Evolutionary conservation across 257 asterid species (phyloP), one percentile per base, ranked within the genome.

Genomic region (Jasminum sambac): DNA sequence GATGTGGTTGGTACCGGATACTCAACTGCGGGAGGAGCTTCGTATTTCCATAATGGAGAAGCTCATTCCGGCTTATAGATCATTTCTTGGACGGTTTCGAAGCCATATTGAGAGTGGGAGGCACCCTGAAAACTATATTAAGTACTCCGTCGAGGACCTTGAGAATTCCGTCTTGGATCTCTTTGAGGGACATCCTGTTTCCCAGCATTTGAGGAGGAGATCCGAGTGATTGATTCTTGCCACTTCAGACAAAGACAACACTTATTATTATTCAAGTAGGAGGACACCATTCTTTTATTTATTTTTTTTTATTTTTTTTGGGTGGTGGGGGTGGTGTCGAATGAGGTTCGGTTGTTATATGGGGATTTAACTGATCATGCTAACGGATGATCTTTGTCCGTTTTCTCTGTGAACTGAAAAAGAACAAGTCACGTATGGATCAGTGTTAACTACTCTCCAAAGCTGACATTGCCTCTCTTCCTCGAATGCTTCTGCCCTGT

Each of bases 11-110:
- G 76, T 86, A 61, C 89, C 88, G 2, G 87, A 86, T 70, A 48
- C 70, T 68, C 88, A 83, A 76, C 87, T 86, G 39, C 78, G 85
- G 16, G 81, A 69, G 74, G 86, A 85, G 67, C 85, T 83, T 44
- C 75, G 76, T 24, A 80, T 72, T 21, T 78, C 83, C 69, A 80
- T 85, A 17, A 55, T 76, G 2, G 82, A 80, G 58, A 50, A 55
- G 81, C 57, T 85, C 52, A 65, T 83, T 26, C 90, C 90, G 42
- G 81, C 86, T 17, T 85, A 85, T 48, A 80, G 81, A 58, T 76
- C 84, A 11, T 82, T 82, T 74, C 83, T 85, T 60, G 87, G 84
- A 43, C 69, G 82, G 36, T 85, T 85, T 69, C 69, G 86, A 69
- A 73, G 84, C 74, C 85, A 77, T 48, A 82, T 84, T 14, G 84